Evolutionary conservation across 1,139 yeast species (phyloP).

Genomic region (Nakaseomyces delphensis): DNA sequence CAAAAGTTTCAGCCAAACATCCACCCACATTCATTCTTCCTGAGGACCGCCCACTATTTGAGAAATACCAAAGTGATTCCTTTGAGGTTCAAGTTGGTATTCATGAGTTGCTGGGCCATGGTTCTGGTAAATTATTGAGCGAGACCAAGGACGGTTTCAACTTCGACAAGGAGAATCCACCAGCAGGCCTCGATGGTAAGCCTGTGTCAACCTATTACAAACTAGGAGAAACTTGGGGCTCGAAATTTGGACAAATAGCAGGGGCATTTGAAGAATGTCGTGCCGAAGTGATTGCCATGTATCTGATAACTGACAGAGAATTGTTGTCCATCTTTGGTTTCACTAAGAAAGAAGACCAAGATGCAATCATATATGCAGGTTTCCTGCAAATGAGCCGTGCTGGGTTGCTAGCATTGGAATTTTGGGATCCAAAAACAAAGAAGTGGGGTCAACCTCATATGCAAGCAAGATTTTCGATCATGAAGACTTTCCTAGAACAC

Average conservation of each 20-base stretch:
- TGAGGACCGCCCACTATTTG: slow-evolving; percentile 47
- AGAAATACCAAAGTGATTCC: slow-evolving; percentile 69
- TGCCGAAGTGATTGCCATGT: slow-evolving; percentile 84
- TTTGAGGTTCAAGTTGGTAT: slow-evolving; percentile 91
- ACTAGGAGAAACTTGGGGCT: slow-evolving; percentile 84
- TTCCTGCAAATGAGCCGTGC: slow-evolving; percentile 82
- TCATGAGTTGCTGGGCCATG: slow-evolving; percentile 89
- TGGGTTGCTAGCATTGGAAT: slow-evolving; percentile 71
- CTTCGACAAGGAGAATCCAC: slow-evolving; percentile 55
- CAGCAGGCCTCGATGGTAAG: slow-evolving; percentile 45
- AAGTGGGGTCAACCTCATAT: slow-evolving; percentile 97
- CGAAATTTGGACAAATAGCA: slow-evolving; percentile 69
- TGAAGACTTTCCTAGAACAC: slow-evolving; percentile 65
- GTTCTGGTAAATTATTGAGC: slow-evolving; percentile 71
- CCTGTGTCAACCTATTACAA: slow-evolving; percentile 62
- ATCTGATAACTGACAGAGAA: slow-evolving; percentile 58
- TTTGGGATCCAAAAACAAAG: slow-evolving; percentile 70
- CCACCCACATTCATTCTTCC: slow-evolving; percentile 58
- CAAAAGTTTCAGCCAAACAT: slow-evolving; percentile 46
- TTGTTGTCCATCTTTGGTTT: slow-evolving; percentile 69
- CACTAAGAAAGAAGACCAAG: slow-evolving; percentile 46
- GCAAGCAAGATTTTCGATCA: slow-evolving; percentile 83
- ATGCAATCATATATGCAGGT: slow-evolving; percentile 56
- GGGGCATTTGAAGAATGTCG: slow-evolving; percentile 90
- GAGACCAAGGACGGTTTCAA: slow-evolving; percentile 64